Evolutionary conservation across 345 rosid genomes (phyloP).

Genomic region (Citropsis articulata): DNA sequence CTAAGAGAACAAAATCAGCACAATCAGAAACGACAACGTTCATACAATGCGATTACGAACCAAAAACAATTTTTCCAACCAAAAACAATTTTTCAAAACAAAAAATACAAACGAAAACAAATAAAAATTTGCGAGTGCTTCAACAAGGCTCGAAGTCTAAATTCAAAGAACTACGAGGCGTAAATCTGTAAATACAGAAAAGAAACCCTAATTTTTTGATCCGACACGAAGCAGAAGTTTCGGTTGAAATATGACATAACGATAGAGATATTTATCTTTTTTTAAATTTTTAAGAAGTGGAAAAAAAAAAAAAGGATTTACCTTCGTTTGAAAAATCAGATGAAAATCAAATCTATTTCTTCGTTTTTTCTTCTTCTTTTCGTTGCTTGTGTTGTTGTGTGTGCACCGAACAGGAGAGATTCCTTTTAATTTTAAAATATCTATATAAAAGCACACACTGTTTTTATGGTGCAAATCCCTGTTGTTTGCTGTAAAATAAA

Average conservation of each 20-base stretch:
- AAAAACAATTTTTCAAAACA: not conserved
- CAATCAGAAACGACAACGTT: not conserved
- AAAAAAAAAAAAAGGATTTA: not conserved
- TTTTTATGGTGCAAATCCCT: too few relatives aligned
- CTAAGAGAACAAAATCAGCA: too few relatives aligned
- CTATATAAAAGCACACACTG: not conserved
- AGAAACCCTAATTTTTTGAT: not conserved
- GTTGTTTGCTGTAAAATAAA: too few relatives aligned
- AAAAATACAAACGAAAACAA: not conserved
- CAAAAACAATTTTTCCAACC: not conserved
- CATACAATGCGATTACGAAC: not conserved
- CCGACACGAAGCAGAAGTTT: slow-evolving; percentile 2
- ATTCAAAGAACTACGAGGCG: not conserved
- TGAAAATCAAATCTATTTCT: slow-evolving; percentile 5
- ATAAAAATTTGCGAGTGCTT: not conserved
- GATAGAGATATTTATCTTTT: not conserved
- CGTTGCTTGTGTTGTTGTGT: not conserved
- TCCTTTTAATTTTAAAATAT: too few relatives aligned
- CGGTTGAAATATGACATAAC: not conserved
- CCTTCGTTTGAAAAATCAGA: slow-evolving; percentile 1
- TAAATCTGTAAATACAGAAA: not conserved
- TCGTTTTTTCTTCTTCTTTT: not conserved
- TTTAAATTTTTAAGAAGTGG: too few relatives aligned
- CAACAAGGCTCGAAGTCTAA: not conserved
- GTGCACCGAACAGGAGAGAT: too few relatives aligned